Percentiles rank a stretch among this genome's conserved stretches.
Conservation (phyloP, 2,329 filamentous ascomycete genomes). For the Talaromyces sp. region DNA sequence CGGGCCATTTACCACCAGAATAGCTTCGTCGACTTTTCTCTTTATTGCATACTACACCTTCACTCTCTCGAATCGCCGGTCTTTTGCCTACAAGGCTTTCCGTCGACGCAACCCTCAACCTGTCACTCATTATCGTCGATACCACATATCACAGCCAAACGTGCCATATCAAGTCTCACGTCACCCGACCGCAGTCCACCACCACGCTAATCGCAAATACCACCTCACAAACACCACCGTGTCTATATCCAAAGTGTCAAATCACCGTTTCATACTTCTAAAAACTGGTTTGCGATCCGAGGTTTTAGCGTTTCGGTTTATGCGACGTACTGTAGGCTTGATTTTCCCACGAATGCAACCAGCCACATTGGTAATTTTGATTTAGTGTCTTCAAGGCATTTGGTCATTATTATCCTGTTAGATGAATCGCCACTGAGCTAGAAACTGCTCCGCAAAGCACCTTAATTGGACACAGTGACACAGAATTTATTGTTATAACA, state of each 20-base stretch:
- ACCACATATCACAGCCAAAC: background rate
- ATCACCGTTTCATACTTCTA: too few relatives aligned
- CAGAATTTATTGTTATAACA: constrained; percentile 11
- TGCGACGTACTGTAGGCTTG: background rate
- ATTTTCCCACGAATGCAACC: background rate
- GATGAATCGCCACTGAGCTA: background rate
- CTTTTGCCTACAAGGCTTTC: background rate
- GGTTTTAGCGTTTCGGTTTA: background rate
- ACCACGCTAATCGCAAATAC: constrained; percentile 16
- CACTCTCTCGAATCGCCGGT: background rate
- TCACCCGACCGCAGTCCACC: constrained; percentile 13
- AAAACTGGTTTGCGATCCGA: background rate
- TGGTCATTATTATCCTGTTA: background rate
- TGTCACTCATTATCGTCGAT: background rate
- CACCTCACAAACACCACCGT: background rate
- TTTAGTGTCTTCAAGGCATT: background rate
- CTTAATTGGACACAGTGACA: background rate
- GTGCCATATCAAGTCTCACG: background rate
- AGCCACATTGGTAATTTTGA: background rate
- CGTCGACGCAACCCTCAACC: background rate
- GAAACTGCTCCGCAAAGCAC: background rate
- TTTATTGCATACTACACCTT: background rate
- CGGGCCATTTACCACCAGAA: background rate
- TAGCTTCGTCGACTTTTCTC: background rate
- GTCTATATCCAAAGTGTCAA: background rate